Evolutionary conservation across 768 basidiomycete genomes (phyloP), one percentile per base, ranked within the genome.

Genomic region (Cystobasidium tubakii): DNA sequence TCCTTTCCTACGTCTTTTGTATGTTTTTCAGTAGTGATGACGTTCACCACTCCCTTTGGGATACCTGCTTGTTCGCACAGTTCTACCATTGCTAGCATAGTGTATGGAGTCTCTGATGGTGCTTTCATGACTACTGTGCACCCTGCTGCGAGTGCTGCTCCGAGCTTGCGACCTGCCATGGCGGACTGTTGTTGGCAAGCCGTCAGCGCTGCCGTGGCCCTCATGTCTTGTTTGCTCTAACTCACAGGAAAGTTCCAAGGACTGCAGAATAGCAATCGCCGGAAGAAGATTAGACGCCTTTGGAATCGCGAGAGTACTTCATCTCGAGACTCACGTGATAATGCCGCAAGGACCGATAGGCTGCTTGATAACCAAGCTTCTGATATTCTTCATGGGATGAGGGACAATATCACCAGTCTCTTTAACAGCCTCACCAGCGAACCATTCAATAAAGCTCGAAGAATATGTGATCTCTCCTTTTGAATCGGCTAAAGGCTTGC

Each of bases 61-160:
- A 99, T 83, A 39, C 95, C 96, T n/a, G 94, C 95, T 46, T 92
- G 88, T 55, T 84, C 84, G 1, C 88, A 87, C 36, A 98, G 86
- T 90, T 96, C 94, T n/a, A 87, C 88, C 25, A 97, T 84, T 3
- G 95, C 96, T 13, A 98, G 86, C 10, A 88, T 87, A 34, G 91
- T 92, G 83, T 91, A 96, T 0, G 96, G 96, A 0, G 96, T 92
- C 82, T 99, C 96, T 0, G 92, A 86, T 0, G 96, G 89, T n/a
- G 50, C 33, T 57, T 76, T 71, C 55, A 78, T 67, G 60, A 99
- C 93, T 0, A 88, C 85, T 0, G 95, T 96, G 80, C 95, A 97
- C n/a, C 96, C 96, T 19, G 92, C 92, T 1, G 94, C 95, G 19
- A 98, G 85, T 27, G 91, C 92, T 33, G 91, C 87, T 31, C 87